Conservation (phyloP, 768 basidiomycete species). For the Nevesoporus exiguus region DNA sequence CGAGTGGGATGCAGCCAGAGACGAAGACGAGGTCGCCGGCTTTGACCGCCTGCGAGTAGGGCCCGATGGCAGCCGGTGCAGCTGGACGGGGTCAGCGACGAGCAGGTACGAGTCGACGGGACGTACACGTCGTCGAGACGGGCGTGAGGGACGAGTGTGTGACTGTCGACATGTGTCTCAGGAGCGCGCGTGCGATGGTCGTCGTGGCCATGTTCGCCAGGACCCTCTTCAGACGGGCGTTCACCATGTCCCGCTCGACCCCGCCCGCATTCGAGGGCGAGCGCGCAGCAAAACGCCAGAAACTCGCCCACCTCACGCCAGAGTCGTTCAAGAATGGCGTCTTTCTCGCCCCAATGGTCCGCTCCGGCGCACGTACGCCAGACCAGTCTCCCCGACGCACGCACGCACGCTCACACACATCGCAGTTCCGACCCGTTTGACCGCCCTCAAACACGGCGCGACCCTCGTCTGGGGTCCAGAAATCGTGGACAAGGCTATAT, state of each 20-base stretch:
- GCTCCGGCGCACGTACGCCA: slow-evolving; percentile 80
- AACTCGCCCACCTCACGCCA: slow-evolving; percentile 54
- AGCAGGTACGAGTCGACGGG: not conserved
- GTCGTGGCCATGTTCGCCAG: not conserved
- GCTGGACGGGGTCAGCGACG: slow-evolving; percentile 36
- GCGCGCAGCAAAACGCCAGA: slow-evolving; percentile 49
- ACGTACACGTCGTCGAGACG: slow-evolving; percentile 31
- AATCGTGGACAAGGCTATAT: slow-evolving; percentile 92
- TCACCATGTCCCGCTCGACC: not conserved
- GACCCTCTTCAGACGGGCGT: not conserved
- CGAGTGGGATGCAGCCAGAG: slow-evolving; percentile 85
- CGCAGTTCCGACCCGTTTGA: slow-evolving; percentile 79
- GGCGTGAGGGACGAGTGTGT: slow-evolving; percentile 36
- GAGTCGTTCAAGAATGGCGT: slow-evolving; percentile 86
- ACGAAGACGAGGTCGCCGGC: slow-evolving; percentile 81
- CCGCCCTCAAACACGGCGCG: slow-evolving; percentile 90
- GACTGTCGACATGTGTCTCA: slow-evolving; percentile 25
- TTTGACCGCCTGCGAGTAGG: slow-evolving; percentile 87
- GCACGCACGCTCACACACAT: not conserved
- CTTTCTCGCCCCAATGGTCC: slow-evolving; percentile 98
- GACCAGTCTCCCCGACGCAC: not conserved
- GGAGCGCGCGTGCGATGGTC: not conserved
- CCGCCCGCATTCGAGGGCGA: slow-evolving; percentile 1
- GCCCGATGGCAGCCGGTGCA: slow-evolving; percentile 78
- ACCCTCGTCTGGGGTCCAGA: slow-evolving; percentile 96